phyloP scores from a whole-genome alignment of 1,284 basidiomycete genomes.

The Mycena sp. region DNA sequence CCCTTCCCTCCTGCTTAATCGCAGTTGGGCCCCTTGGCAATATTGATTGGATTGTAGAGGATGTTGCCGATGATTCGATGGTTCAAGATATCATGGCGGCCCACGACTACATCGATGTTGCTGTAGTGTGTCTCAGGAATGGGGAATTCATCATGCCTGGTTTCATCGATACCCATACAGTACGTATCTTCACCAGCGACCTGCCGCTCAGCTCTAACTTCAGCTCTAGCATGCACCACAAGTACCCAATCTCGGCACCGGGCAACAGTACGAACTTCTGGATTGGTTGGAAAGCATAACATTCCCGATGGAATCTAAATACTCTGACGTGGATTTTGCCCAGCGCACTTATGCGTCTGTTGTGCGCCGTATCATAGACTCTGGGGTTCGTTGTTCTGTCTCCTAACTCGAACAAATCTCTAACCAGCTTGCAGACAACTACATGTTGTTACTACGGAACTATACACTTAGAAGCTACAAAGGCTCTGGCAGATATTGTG shows the following conservation, averaged over 20 bases:
- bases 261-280: constrained; percentile 83
- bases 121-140: constrained; percentile 53
- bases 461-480: constrained; percentile 84
- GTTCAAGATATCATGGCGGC: constrained; percentile 47
- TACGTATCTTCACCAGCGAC: constrained; percentile 43
- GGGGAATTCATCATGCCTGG: constrained; percentile 84
- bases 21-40: constrained; percentile 55
- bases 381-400: constrained; percentile 67
- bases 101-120: constrained; percentile 39
- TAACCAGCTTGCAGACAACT: constrained; percentile 70
- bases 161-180: constrained; percentile 83
- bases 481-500: constrained; percentile 82
- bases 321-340: constrained; percentile 79
- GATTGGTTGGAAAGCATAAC: constrained; percentile 87
- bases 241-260: constrained; percentile 85
- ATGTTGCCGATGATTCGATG: constrained; percentile 50
- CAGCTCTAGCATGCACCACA: constrained; percentile 82
- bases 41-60: constrained; percentile 64
- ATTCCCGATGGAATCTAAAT: constrained; percentile 88
- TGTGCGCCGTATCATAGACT: constrained; percentile 78
- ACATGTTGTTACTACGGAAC: constrained; percentile 94
- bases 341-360: constrained; percentile 75
- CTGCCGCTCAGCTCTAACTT: constrained; percentile 2
- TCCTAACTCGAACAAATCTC: background rate
- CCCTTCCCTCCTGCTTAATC: constrained; percentile 57